Evolutionary conservation across 495 filamentous ascomycete genomes (phyloP), one percentile per base, ranked within the genome.

Genomic region (Talaromyces trachyspermus): DNA sequence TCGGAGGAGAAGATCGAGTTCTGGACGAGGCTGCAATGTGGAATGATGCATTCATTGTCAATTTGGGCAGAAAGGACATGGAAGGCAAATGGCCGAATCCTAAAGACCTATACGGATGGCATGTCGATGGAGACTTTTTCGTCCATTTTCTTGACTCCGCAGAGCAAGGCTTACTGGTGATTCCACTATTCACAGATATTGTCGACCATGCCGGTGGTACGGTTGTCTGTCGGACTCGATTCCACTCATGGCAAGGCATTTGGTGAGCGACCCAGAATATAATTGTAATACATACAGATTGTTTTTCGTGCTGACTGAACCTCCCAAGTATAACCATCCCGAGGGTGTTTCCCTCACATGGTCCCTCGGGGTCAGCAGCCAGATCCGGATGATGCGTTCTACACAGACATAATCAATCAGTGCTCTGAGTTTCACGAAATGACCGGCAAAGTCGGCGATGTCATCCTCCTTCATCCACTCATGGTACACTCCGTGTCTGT

Each of bases 81-180:
- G 75, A 78, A 49, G 72, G 73, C 4, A 71, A 72, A 26, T 72
- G 27, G 63, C 71, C 23, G 55, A 59, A 46, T 66, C 78, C 38
- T 51, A 66, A 51, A 25, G 72, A 78, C 5, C 63, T 86, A n/a
- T 50, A 61, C 17, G 69, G 67, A 6, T 89, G 84, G 84, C 85
- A 89, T 59, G 81, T 85, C 18, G 84, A 88, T 62, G 84, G 84
- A 1, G 84, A 87, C 54, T 86, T 86, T 61, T 86, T 88, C 63
- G 70, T 83, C 11, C 83, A 87, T 65, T 88, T 80, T 53, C 69
- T 89, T 12, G 84, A 88, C 61, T 83, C 77, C 37, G 78, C 78
- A 0, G 84, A 88, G 63, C 84, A 89, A 60, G 84, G 70, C 0
- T 60, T 88, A 37, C 66, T 88, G 0, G 80, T 88, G 14, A 85